Evolutionary conservation across 192 early-diverging fungal genomes (phyloP), one percentile per base, ranked within the genome.

Genomic region (Backusella luteola): DNA sequence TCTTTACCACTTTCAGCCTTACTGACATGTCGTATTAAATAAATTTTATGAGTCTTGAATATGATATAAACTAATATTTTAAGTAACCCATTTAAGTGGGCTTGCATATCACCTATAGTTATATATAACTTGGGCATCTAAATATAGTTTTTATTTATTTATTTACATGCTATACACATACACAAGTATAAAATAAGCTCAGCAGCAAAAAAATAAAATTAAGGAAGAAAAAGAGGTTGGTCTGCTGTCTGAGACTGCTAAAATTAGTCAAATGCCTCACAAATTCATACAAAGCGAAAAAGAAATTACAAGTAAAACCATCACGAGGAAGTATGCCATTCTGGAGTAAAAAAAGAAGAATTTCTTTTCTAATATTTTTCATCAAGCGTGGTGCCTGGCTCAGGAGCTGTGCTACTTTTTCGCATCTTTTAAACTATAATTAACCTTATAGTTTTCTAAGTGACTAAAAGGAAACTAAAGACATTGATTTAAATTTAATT

Each of bases 301-400:
- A 63, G 9, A 29, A 63, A 63, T 29, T 63, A 63, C 56, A 63
- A 63, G 56, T 29, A 63, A 26, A 29, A 63, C 26, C 23, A 63
- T 63, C 56, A 63, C 56, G 56, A 63, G 56, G 56, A 63, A 63
- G 56, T 29, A 63, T 63, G 56, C 56, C 56, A 63, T 63, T 63
- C 56, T 63, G 7, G 56, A 63, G 21, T 63, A 23, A 59, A 63
- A 63, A 63, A 29, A 23, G 56, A 59, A 59, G 11, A 1, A 26
- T 59, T 59, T 59, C 9, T 59, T 59, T 59, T 59, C 42, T 44
- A 44, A 4, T 17, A 12, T 44, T 44, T 44, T 44, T 14, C 42
- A 21, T 12, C 26, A 8, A 59, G 23, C 3, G 21, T 29, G 56
- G 53, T 59, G 12, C 23, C 56, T 59, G 23, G 56, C 56, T 59